Evolutionary conservation across 768 basidiomycete species (phyloP).

Genomic region (Mrakia gelida): DNA sequence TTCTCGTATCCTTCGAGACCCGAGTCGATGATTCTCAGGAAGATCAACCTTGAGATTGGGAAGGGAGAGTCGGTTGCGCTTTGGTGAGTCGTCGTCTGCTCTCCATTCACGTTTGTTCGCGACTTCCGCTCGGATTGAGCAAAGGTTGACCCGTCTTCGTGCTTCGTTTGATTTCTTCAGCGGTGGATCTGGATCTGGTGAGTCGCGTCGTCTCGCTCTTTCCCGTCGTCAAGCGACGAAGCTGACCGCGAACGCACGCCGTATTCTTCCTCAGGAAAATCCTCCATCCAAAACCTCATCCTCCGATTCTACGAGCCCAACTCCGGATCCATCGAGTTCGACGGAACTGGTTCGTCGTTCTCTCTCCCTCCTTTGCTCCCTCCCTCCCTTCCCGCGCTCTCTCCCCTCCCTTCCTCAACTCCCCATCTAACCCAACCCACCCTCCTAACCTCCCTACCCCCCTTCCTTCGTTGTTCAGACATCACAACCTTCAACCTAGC

Average conservation of each 20-base stretch:
- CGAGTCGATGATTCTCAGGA: conserved; percentile 21
- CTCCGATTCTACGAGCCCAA: conserved; percentile 32
- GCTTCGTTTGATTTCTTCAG: not conserved
- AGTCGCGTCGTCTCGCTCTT: not conserved
- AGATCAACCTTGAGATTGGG: conserved; percentile 17
- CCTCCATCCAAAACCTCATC: conserved; percentile 31
- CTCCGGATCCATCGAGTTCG: conserved; percentile 25
- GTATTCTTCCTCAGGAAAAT: conserved; percentile 19
- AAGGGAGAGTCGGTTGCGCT: conserved; percentile 31
- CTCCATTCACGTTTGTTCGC: too few relatives aligned
- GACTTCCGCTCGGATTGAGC: too few relatives aligned
- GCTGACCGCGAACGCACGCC: not conserved
- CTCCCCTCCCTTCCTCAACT: not conserved
- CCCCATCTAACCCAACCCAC: too few relatives aligned
- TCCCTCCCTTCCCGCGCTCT: not conserved
- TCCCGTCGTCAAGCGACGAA: not conserved
- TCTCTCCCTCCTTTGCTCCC: not conserved
- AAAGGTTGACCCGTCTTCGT: not conserved
- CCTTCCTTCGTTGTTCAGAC: not conserved
- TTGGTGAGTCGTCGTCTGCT: conserved; percentile 4
- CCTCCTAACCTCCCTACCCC: too few relatives aligned
- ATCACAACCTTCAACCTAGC: conserved; percentile 10
- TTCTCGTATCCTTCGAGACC: conserved; percentile 32
- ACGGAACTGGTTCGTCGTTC: conserved; percentile 21
- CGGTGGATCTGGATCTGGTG: conserved; percentile 14